A percentile compares a stretch with the other conserved stretches of the same genome.
phyloP scores from a whole-genome alignment of 352 stramenopile genomes.

The Globisporangium carolinianum region DNA sequence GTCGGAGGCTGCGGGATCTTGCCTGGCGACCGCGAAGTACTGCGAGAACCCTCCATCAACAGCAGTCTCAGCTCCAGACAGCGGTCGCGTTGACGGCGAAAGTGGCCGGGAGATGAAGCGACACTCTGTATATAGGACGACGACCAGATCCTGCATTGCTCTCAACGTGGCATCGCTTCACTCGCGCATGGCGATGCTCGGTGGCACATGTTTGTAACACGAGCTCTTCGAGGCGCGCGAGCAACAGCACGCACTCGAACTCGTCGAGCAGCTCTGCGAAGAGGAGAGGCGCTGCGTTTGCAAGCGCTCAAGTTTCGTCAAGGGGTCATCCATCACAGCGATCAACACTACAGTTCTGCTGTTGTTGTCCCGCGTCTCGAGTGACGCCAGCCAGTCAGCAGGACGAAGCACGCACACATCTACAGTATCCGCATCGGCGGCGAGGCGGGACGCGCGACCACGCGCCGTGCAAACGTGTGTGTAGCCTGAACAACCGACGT shows the following conservation, averaged over 20 bases:
- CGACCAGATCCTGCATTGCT: not conserved
- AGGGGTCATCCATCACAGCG: constrained; percentile 26
- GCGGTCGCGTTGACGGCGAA: too few relatives aligned
- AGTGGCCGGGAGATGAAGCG: too few relatives aligned
- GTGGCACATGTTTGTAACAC: constrained; percentile 17
- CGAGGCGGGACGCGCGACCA: not conserved
- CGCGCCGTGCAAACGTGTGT: too few relatives aligned
- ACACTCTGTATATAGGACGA: too few relatives aligned
- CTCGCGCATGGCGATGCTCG: not conserved
- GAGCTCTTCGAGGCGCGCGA: constrained; percentile 29
- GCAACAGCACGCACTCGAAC: constrained; percentile 23
- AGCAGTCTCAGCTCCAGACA: too few relatives aligned
- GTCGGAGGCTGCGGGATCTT: constrained; percentile 15
- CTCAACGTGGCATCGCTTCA: not conserved
- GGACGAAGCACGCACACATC: not conserved
- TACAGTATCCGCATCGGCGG: not conserved
- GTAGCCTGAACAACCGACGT: too few relatives aligned
- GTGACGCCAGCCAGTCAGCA: not conserved
- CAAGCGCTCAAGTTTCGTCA: constrained; percentile 56
- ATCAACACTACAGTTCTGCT: not conserved
- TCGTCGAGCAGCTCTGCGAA: constrained; percentile 41
- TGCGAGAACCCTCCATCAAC: not conserved
- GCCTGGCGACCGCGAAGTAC: not conserved
- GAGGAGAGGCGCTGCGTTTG: constrained; percentile 48
- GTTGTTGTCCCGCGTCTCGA: not conserved